Percentiles rank a stretch among this genome's conserved stretches.
Conservation (phyloP, 257 asterid genomes). For the Catharanthus roseus region DNA sequence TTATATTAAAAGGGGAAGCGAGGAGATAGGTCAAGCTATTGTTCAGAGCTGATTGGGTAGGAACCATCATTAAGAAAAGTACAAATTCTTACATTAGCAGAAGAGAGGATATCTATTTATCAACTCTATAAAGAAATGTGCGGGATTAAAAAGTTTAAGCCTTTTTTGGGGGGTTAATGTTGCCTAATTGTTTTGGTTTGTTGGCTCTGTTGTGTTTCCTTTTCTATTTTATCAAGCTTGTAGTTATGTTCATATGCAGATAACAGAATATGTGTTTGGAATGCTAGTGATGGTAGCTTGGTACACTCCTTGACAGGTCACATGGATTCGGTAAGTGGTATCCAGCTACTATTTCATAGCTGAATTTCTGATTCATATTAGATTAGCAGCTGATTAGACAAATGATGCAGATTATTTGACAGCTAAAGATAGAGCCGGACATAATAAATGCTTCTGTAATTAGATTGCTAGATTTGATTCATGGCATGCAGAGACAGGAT, state of each 20-base stretch:
- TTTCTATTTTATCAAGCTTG: background rate
- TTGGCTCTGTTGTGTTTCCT: background rate
- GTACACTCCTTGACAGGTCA: conserved; percentile 93
- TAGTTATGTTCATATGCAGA: conserved; percentile 45
- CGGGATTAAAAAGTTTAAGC: background rate
- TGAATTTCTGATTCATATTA: conserved; percentile 3
- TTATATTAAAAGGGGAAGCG: background rate
- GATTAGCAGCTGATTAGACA: background rate
- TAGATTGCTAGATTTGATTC: background rate
- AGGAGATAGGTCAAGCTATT: conserved; percentile 3
- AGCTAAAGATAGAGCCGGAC: background rate
- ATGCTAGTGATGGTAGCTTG: conserved; percentile 96
- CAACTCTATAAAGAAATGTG: background rate
- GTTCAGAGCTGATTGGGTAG: background rate
- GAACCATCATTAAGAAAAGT: background rate
- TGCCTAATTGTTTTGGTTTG: background rate
- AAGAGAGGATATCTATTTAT: background rate
- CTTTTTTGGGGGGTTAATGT: background rate
- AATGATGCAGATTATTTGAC: background rate
- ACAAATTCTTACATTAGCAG: background rate
- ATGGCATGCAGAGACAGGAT: background rate
- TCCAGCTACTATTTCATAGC: conserved; percentile 18
- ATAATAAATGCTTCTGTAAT: background rate
- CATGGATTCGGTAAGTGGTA: conserved; percentile 67
- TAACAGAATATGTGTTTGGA: conserved; percentile 93